Percentiles rank a stretch among this genome's conserved stretches.
These are phyloP conservation scores for Mycena crocata DNA, from an alignment of 768 basidiomycete species.

Conservation along the genomic window DNA sequence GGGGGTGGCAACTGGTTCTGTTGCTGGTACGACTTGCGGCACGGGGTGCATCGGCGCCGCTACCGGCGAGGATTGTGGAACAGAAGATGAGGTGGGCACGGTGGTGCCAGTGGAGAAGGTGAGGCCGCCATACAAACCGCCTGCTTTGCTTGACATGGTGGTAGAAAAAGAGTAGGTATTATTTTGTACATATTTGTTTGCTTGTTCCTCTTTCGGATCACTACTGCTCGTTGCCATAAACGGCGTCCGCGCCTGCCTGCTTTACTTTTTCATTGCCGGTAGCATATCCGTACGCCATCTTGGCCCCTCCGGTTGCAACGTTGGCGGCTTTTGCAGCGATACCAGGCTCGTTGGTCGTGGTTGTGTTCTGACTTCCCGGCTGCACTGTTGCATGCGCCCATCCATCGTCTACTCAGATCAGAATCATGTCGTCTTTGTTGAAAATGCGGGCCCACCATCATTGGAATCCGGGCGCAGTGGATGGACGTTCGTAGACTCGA, in stretches of 20 bases:
- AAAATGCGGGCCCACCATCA: constrained; percentile 44
- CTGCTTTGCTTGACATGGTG: constrained; percentile 78
- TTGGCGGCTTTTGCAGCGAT: constrained; percentile 39
- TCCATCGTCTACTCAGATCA: constrained; percentile 48
- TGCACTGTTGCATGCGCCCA: constrained; percentile 50
- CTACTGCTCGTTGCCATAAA: constrained; percentile 24
- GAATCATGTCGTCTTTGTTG: background rate
- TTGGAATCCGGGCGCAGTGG: constrained; percentile 60
- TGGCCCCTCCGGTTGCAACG: constrained; percentile 48
- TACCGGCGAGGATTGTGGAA: constrained; percentile 36
- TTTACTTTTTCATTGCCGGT: constrained; percentile 50
- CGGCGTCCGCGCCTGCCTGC: constrained; percentile 47
- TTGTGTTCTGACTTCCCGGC: constrained; percentile 19
- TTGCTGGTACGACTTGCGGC: constrained; percentile 37
- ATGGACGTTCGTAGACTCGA: constrained; percentile 65
- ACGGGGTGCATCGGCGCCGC: constrained; percentile 36
- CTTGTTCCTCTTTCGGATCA: background rate
- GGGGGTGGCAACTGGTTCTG: constrained; percentile 42
- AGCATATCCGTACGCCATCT: constrained; percentile 50
- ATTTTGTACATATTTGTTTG: constrained; percentile 16
- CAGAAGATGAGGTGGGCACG: constrained; percentile 55
- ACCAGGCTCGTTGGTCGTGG: constrained; percentile 24
- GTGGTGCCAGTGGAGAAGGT: constrained; percentile 81
- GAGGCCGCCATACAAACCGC: constrained; percentile 89
- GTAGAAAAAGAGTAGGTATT: constrained; percentile 33